Evolutionary conservation across 352 stramenopile species (phyloP).

Genomic region (Phytopythium vexans): DNA sequence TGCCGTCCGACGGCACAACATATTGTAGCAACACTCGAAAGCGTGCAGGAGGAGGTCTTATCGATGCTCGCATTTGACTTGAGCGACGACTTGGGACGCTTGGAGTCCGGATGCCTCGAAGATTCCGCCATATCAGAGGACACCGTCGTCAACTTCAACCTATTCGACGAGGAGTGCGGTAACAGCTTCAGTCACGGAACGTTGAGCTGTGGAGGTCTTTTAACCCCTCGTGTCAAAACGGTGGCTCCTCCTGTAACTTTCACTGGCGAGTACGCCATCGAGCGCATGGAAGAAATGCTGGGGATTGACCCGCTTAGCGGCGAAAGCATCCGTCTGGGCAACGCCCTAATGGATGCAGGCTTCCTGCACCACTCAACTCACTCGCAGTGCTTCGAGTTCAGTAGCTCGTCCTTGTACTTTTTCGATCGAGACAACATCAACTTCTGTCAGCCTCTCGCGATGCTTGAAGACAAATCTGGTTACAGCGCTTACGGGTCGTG

Average conservation of each 20-base stretch:
- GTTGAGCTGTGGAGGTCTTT: too few species aligned
- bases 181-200: too few species aligned
- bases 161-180: too few species aligned
- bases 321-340: constrained; percentile 45
- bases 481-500: too few species aligned
- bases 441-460: constrained; percentile 36
- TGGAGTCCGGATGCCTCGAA: too few species aligned
- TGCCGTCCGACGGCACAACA: constrained; percentile 38
- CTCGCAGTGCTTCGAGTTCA: constrained; percentile 28
- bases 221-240: too few species aligned
- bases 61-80: constrained; percentile 43
- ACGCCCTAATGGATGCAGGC: constrained; percentile 56
- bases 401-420: constrained; percentile 30
- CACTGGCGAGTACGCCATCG: constrained; percentile 21
- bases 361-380: constrained; percentile 54
- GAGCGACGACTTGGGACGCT: constrained; percentile 30
- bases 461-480: constrained; percentile 33
- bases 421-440: constrained; percentile 49
- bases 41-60: constrained; percentile 59
- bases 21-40: constrained; percentile 48
- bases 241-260: too few species aligned
- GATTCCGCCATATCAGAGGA: too few species aligned
- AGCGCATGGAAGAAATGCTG: constrained; percentile 33
- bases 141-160: too few species aligned
- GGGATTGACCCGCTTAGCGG: constrained; percentile 12